phyloP scores from a whole-genome alignment of 345 rosid species.

The Hibiscus trionum region DNA sequence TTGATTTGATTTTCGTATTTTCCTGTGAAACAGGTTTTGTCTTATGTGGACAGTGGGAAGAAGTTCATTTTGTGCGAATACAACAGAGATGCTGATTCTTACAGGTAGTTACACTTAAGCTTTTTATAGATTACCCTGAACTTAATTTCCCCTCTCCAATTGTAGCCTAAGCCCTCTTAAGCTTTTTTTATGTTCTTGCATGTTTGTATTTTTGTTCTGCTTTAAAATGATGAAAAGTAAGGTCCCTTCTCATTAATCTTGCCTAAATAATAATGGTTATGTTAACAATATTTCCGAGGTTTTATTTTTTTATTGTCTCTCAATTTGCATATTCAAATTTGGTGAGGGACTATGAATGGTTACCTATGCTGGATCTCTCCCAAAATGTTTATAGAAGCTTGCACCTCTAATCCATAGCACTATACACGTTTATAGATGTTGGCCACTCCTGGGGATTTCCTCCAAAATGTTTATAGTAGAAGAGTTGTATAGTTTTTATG shows the following conservation, averaged over 20 bases:
- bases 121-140: background rate
- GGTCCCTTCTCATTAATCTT: background rate
- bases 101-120: conserved; percentile 47
- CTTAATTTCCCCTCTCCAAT: background rate
- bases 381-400: background rate
- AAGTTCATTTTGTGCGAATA: conserved; percentile 92
- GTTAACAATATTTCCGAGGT: background rate
- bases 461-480: background rate
- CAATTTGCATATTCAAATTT: background rate
- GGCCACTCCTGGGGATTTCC: background rate
- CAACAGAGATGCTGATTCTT: conserved; percentile 96
- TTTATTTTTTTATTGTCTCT: background rate
- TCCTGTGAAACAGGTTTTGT: too few species aligned
- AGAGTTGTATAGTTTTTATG: background rate
- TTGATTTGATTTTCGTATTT: conserved; percentile 1
- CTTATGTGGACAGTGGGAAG: conserved; percentile 50
- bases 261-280: background rate
- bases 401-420: background rate
- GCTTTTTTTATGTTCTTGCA: background rate
- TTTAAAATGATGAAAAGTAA: background rate
- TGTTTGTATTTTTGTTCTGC: background rate
- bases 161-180: background rate
- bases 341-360: background rate
- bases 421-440: background rate
- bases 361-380: background rate